Evolutionary conservation across 2,329 filamentous ascomycete species (phyloP).

Genomic region (Aspergillus sp.): DNA sequence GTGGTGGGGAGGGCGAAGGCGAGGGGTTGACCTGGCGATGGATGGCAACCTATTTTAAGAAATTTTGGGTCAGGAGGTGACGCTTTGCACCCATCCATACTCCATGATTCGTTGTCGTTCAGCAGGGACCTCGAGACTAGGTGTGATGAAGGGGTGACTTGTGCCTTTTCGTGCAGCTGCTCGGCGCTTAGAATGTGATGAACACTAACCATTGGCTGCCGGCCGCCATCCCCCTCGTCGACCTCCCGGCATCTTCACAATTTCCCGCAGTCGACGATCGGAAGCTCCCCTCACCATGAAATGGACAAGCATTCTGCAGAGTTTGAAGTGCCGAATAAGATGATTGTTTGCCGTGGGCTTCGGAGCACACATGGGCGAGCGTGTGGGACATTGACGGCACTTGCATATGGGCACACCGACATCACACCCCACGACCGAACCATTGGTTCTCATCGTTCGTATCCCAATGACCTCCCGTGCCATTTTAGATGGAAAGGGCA

Average conservation of each 20-base stretch:
- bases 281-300: neutral
- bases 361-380: neutral
- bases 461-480: neutral
- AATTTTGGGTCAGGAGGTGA: neutral
- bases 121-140: constrained; percentile 10
- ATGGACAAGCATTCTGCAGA: neutral
- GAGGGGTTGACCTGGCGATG: neutral
- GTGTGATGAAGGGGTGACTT: constrained; percentile 15
- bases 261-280: neutral
- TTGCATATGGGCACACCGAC: constrained; percentile 2
- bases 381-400: constrained; percentile 1
- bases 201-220: constrained; percentile 16
- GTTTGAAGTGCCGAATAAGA: neutral
- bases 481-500: neutral
- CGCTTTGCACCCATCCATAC: neutral
- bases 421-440: neutral
- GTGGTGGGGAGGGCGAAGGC: constrained; percentile 2
- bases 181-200: constrained; percentile 21
- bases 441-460: neutral
- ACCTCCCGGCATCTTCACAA: neutral
- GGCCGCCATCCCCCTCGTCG: neutral
- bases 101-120: constrained; percentile 8
- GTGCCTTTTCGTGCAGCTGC: constrained; percentile 19
- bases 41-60: constrained; percentile 1
- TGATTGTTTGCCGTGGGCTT: neutral